Evolutionary conservation across 371 early-diverging fungal genomes (phyloP).

Genomic region (Mortierella sp.): DNA sequence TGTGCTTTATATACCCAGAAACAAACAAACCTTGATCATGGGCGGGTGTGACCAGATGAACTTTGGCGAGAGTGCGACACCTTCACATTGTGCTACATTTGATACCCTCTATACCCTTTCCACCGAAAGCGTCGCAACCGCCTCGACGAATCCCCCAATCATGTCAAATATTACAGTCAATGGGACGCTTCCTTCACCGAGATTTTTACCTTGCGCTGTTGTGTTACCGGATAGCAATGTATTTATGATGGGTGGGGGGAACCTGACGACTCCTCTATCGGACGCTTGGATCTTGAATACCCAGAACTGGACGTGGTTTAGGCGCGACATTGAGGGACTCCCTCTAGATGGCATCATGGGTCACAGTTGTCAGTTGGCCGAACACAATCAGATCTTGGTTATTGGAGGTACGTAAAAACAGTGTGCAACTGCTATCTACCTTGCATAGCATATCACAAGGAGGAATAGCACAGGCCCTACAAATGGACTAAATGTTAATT

Average conservation of each 20-base stretch:
- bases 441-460: background rate
- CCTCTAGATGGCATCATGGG: constrained; percentile 44
- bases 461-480: background rate
- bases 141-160: background rate
- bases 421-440: background rate
- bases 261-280: constrained; percentile 11
- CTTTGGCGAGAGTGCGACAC: background rate
- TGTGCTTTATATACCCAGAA: constrained; percentile 19
- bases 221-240: constrained; percentile 29
- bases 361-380: constrained; percentile 29
- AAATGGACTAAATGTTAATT: background rate
- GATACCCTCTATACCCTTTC: constrained; percentile 38
- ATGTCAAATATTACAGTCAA: background rate
- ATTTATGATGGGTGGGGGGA: constrained; percentile 38
- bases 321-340: constrained; percentile 12
- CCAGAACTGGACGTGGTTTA: constrained; percentile 36
- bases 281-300: constrained; percentile 44
- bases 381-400: constrained; percentile 34
- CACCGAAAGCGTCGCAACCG: constrained; percentile 14
- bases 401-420: constrained; percentile 37
- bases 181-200: constrained; percentile 21
- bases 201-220: constrained; percentile 34
- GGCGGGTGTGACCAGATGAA: constrained; percentile 45
- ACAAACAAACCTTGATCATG: constrained; percentile 34
- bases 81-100: constrained; percentile 30